phyloP scores from a whole-genome alignment of 2,329 filamentous ascomycete genomes.

The Curvularia sp. region DNA sequence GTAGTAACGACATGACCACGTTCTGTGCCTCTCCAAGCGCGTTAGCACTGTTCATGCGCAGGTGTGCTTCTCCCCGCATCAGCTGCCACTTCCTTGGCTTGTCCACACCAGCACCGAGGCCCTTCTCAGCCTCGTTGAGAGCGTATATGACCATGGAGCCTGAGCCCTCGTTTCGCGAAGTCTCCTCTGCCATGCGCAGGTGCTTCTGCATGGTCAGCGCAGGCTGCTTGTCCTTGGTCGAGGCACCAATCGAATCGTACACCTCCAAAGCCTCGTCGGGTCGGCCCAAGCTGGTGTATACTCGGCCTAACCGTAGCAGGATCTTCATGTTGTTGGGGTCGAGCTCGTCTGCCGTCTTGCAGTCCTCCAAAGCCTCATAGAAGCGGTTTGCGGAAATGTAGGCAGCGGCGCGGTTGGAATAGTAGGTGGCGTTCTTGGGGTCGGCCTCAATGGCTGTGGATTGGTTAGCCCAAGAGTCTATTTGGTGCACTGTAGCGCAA shows the following conservation, averaged over 20 bases:
- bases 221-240: constrained; percentile 83
- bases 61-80: constrained; percentile 87
- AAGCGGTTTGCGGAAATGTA: constrained; percentile 88
- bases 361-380: constrained; percentile 83
- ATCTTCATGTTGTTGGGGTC: constrained; percentile 90
- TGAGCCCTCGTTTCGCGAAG: constrained; percentile 74
- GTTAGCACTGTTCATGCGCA: constrained; percentile 91
- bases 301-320: constrained; percentile 82
- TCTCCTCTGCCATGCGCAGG: constrained; percentile 79
- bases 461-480: constrained; percentile 33
- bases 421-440: constrained; percentile 84
- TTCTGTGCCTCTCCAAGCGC: constrained; percentile 90
- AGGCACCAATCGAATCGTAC: constrained; percentile 80
- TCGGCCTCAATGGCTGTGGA: constrained; percentile 81
- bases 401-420: constrained; percentile 93
- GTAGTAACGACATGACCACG: constrained; percentile 84
- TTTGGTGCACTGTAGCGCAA: constrained; percentile 5
- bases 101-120: constrained; percentile 74
- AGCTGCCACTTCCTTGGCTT: constrained; percentile 93
- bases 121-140: constrained; percentile 85
- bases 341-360: constrained; percentile 78
- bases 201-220: constrained; percentile 86
- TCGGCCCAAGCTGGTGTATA: constrained; percentile 85
- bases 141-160: constrained; percentile 93
- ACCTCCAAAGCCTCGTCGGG: constrained; percentile 86